Evolutionary conservation across 2,329 filamentous ascomycete species (phyloP), one percentile per base, ranked within the genome.

Genomic region (Neonectria coccinea): DNA sequence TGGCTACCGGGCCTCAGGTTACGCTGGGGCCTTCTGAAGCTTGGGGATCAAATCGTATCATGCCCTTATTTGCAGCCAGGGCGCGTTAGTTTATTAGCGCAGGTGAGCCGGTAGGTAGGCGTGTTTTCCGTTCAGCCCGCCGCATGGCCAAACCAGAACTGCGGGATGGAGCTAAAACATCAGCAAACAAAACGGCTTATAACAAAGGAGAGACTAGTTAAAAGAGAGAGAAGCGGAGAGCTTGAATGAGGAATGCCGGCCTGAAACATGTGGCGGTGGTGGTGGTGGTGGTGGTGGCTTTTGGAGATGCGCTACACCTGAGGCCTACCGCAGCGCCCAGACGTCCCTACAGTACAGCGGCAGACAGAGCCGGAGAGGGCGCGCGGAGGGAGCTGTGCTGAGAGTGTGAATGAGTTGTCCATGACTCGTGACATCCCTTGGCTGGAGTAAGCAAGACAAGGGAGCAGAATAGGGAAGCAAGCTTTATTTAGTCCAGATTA

Each of bases 141-240:
- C 25, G 25, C 14, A 14, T 27, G 50, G 12, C 50, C 42, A 47
- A 55, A 36, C 45, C 55, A 27, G 33, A 33, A 42, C 48, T 39
- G 36, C 18, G 42, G 36, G 42, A 45, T 20, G 20, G 57, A 53
- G 48, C 57, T 60, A 60, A 60, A 60, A 60, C 57, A 27, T 25
- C 20, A 16, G 11, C 5, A 53, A 39, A 53, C 51, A 53, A 27
- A 39, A 52, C 47, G 25, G 1, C 29, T 31, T n/a, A n/a, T n/a
- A n/a, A n/a, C n/a, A 31, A 31, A 11, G 14, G 12, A 31, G 3
- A 31, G 20, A 41, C 14, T 16, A 31, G 12, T n/a, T n/a, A n/a
- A n/a, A 20, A 5, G 16, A 20, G n/a, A 22, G 12, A 31, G 6
- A 31, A 16, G 29, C 14, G 29, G 51, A 54, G 52, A 22, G 25